A percentile compares a stretch with the other conserved stretches of the same genome.
Evolutionary conservation across 192 early-diverging fungal genomes (phyloP).

Genomic region (Linnemannia exigua): DNA sequence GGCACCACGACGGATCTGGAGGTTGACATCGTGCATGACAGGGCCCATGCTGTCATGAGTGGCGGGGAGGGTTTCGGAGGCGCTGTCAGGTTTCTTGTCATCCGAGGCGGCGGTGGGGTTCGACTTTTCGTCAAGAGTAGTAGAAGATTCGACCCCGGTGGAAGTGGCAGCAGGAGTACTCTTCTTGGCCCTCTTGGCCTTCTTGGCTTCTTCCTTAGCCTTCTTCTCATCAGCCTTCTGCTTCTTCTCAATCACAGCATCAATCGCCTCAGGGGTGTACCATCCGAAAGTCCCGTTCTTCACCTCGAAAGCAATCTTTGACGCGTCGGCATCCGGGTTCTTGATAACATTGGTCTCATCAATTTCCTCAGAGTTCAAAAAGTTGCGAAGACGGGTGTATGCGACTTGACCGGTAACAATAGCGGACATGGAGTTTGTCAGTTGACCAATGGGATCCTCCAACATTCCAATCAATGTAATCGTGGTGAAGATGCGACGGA

Average conservation of each 20-base stretch:
- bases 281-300: slow-evolving; percentile 42
- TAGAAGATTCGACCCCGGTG: neutral
- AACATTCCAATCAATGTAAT: slow-evolving; percentile 85
- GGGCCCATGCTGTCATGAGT: too few relatives aligned
- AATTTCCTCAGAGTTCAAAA: slow-evolving; percentile 81
- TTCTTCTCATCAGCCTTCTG: slow-evolving; percentile 30
- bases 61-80: too few relatives aligned
- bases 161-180: neutral
- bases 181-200: slow-evolving; percentile 4
- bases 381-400: slow-evolving; percentile 72
- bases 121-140: neutral
- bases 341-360: slow-evolving; percentile 72
- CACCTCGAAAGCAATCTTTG: slow-evolving; percentile 36
- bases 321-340: slow-evolving; percentile 15
- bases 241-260: slow-evolving; percentile 17
- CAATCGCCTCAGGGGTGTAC: slow-evolving; percentile 48
- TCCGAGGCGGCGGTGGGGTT: too few relatives aligned
- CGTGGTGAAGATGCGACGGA: slow-evolving; percentile 77
- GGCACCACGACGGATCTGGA: too few relatives aligned
- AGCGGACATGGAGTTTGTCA: slow-evolving; percentile 74
- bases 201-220: slow-evolving; percentile 13
- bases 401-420: slow-evolving; percentile 78
- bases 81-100: too few relatives aligned
- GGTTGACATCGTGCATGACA: too few relatives aligned
- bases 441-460: slow-evolving; percentile 75